These are phyloP conservation scores for Ceratobasidium sp. DNA, from an alignment of 1,284 basidiomycete genomes.

Conservation along the genomic window DNA sequence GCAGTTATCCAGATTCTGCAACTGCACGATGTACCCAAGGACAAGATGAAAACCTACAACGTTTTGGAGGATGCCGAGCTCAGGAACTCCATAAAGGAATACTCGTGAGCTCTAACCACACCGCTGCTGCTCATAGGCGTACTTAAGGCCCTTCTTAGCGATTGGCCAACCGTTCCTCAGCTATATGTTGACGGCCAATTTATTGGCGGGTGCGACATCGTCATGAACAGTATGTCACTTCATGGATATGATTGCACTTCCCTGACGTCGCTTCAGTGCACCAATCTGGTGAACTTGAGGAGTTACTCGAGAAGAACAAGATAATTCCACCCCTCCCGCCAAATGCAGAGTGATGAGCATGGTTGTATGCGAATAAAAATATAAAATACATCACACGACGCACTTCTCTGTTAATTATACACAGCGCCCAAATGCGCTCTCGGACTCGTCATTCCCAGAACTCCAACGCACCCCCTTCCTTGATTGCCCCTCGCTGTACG, in stretches of 20 bases:
- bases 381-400: conserved; percentile 24
- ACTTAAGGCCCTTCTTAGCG: conserved; percentile 61
- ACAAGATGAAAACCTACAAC: conserved; percentile 89
- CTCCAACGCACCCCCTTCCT: conserved; percentile 25
- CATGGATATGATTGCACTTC: conserved; percentile 23
- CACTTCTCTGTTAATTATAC: neutral
- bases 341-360: conserved; percentile 42
- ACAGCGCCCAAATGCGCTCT: conserved; percentile 10
- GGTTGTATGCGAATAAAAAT: conserved; percentile 26
- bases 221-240: conserved; percentile 81
- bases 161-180: conserved; percentile 99
- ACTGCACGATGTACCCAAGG: conserved; percentile 82
- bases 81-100: conserved; percentile 90
- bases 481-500: conserved; percentile 66
- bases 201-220: conserved; percentile 95
- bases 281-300: conserved; percentile 93
- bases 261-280: conserved; percentile 74
- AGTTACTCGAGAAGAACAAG: conserved; percentile 77
- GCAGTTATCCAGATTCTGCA: conserved; percentile 93
- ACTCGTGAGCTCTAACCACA: conserved; percentile 72
- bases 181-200: conserved; percentile 96
- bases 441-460: conserved; percentile 8
- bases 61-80: conserved; percentile 89
- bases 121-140: neutral
- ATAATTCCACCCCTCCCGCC: conserved; percentile 65